A percentile compares a stretch with the other conserved stretches of the same genome.
Conservation (phyloP, 805 yeast species). For the Cyberlindnera veronae region DNA sequence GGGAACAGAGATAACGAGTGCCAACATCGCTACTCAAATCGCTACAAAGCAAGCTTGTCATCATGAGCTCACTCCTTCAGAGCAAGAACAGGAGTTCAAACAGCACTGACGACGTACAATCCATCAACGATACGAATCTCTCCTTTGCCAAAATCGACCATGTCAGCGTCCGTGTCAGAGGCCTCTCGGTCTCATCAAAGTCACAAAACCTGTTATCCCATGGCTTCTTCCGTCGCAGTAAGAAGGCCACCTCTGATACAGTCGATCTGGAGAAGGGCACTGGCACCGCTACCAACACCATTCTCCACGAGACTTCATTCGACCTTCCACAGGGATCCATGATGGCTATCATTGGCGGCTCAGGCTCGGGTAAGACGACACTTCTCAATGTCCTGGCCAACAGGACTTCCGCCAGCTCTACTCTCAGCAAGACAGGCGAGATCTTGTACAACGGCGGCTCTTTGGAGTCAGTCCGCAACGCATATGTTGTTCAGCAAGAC, state of each 20-base stretch:
- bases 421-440: slow-evolving; percentile 40
- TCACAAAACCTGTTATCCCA: background rate
- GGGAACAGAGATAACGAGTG: no score
- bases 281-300: slow-evolving; percentile 3
- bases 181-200: slow-evolving; percentile 14
- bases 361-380: slow-evolving; percentile 87
- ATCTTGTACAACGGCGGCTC: slow-evolving; percentile 33
- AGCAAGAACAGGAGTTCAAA: no score
- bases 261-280: slow-evolving; percentile 8
- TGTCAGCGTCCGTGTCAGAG: slow-evolving; percentile 15
- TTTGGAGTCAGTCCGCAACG: slow-evolving; percentile 26
- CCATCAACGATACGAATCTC: slow-evolving; percentile 4
- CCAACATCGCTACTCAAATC: no score
- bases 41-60: no score
- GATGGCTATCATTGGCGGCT: slow-evolving; percentile 85
- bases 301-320: slow-evolving; percentile 44
- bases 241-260: no score
- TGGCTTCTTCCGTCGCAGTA: background rate
- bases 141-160: slow-evolving; percentile 18
- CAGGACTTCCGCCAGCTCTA: slow-evolving; percentile 37
- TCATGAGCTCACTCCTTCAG: no score
- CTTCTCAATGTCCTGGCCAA: slow-evolving; percentile 64
- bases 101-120: no score
- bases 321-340: slow-evolving; percentile 61
- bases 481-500: slow-evolving; percentile 80